Percentiles rank a stretch among this genome's conserved stretches.
phyloP scores from a whole-genome alignment of 192 early-diverging fungal genomes.

The Paraglomus brasilianum region DNA sequence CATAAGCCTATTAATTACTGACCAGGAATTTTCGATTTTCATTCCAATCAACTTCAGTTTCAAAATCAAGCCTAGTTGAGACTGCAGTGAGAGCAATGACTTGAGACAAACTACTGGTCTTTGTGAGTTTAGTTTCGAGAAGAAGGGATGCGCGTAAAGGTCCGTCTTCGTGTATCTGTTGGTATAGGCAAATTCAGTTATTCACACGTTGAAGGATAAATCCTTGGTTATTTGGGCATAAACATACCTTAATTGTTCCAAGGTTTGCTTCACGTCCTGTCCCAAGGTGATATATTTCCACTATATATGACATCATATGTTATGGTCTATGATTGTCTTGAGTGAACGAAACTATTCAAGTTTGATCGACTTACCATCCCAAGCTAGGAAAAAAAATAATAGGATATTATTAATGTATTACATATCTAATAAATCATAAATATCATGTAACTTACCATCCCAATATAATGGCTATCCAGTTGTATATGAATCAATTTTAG shows the following conservation, averaged over 20 bases:
- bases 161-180: slow-evolving; percentile 69
- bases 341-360: background rate
- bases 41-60: slow-evolving; percentile 87
- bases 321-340: background rate
- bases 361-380: slow-evolving; percentile 39
- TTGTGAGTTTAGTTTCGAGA: slow-evolving; percentile 64
- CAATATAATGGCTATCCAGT: slow-evolving; percentile 49
- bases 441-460: slow-evolving; percentile 40
- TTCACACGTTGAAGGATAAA: too few species aligned
- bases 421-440: slow-evolving; percentile 4
- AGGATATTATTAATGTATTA: slow-evolving; percentile 9
- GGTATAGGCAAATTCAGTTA: background rate
- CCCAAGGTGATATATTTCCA: slow-evolving; percentile 94
- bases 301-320: slow-evolving; percentile 41
- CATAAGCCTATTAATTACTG: slow-evolving; percentile 8
- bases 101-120: slow-evolving; percentile 68
- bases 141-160: slow-evolving; percentile 76
- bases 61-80: slow-evolving; percentile 82
- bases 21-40: slow-evolving; percentile 85
- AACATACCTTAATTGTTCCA: slow-evolving; percentile 49
- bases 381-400: slow-evolving; percentile 31
- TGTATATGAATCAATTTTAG: background rate
- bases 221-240: slow-evolving; percentile 2
- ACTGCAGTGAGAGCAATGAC: slow-evolving; percentile 71
- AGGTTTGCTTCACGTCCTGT: slow-evolving; percentile 66